A percentile compares a stretch with the other conserved stretches of the same genome.
Evolutionary conservation across 768 basidiomycete species (phyloP).

Genomic region (Hemileccinum impolitum): DNA sequence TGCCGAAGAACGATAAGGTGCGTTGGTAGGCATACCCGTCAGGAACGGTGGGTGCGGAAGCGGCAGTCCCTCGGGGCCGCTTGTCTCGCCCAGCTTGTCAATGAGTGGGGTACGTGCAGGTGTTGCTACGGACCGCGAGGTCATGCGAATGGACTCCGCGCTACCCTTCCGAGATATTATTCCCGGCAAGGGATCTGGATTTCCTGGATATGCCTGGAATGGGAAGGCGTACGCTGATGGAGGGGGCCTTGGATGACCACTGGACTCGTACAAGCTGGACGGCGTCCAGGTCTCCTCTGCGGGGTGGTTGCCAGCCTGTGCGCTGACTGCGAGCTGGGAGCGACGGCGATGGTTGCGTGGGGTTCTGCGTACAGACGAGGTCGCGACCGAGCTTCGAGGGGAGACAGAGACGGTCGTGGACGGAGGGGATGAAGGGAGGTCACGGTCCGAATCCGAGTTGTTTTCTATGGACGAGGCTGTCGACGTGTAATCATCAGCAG

Average conservation of each 20-base stretch:
- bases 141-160: conserved; percentile 35
- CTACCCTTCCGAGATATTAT: conserved; percentile 46
- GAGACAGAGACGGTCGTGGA: conserved; percentile 9
- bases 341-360: conserved; percentile 23
- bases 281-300: conserved; percentile 19
- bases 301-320: conserved; percentile 11
- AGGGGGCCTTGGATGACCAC: conserved; percentile 26
- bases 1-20: conserved; percentile 37
- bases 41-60: conserved; percentile 50
- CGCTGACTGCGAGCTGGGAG: conserved; percentile 24
- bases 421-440: conserved; percentile 18
- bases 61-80: conserved; percentile 25
- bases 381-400: conserved; percentile 12
- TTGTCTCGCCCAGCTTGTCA: conserved; percentile 14
- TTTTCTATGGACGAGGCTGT: conserved; percentile 23
- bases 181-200: conserved; percentile 55
- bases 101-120: conserved; percentile 21
- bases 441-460: conserved; percentile 30
- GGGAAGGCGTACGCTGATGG: conserved; percentile 45
- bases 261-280: conserved; percentile 9
- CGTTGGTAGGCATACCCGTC: conserved; percentile 27
- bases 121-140: conserved; percentile 22
- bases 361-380: conserved; percentile 15
- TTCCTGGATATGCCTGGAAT: conserved; percentile 63
- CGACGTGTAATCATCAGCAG: conserved; percentile 17